A percentile compares a stretch with the other conserved stretches of the same genome.
Conservation (phyloP, 1,139 yeast genomes). For the Saccharomyces pastorianus region DNA sequence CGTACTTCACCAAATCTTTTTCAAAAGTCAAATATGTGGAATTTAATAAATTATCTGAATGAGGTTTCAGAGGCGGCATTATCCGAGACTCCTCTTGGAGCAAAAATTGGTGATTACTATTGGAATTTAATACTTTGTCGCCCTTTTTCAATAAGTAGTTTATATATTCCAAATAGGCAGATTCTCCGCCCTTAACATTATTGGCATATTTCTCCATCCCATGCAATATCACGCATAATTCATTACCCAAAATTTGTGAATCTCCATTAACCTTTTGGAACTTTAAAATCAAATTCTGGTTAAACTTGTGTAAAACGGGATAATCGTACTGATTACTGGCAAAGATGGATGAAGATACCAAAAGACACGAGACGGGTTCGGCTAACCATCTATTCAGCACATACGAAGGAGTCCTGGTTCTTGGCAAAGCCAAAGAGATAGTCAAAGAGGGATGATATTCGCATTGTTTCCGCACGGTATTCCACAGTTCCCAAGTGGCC, state of each 20-base stretch:
- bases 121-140: constrained; percentile 16
- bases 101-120: constrained; percentile 1
- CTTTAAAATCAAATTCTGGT: constrained; percentile 35
- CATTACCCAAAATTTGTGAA: constrained; percentile 19
- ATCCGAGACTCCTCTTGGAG: constrained; percentile 15
- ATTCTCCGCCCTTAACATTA: constrained; percentile 37
- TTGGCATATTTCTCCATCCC: constrained; percentile 38
- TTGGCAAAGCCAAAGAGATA: constrained; percentile 51
- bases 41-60: constrained; percentile 46
- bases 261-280: constrained; percentile 29
- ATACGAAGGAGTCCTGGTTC: constrained; percentile 38
- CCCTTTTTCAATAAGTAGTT: constrained; percentile 42
- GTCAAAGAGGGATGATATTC: constrained; percentile 44
- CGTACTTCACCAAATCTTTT: constrained; percentile 58
- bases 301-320: constrained; percentile 53
- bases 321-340: constrained; percentile 49
- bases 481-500: constrained; percentile 67
- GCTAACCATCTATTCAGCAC: constrained; percentile 53
- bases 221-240: constrained; percentile 34
- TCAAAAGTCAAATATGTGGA: constrained; percentile 64
- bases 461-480: constrained; percentile 47
- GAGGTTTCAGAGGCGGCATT: constrained; percentile 64
- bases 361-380: constrained; percentile 52
- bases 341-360: constrained; percentile 47
- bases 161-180: constrained; percentile 44